These are phyloP conservation scores for Epipyxis sp. DNA, from an alignment of 108 stramenopile species.

Conservation along the genomic window DNA sequence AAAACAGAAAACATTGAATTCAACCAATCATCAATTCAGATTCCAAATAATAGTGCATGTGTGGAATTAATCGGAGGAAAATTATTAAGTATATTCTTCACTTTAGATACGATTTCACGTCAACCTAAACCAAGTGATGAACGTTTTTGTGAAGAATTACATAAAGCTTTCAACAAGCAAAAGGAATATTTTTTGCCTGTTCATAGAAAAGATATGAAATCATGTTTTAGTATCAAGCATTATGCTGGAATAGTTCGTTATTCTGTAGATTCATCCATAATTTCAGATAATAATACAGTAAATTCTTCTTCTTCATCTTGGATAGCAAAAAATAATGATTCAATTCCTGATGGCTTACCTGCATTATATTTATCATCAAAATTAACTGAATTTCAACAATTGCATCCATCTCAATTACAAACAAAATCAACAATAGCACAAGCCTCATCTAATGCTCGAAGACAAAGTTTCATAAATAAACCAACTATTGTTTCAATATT, in stretches of 20 bases:
- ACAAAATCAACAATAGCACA: not conserved
- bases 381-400: not conserved
- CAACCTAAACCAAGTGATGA: conserved; percentile 46
- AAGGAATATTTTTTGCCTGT: conserved; percentile 40
- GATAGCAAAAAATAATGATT: conserved; percentile 37
- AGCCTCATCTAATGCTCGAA: not conserved
- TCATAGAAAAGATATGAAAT: conserved; percentile 41
- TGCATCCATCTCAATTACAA: not conserved
- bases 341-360: conserved; percentile 29
- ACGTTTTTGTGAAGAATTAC: conserved; percentile 41
- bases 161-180: conserved; percentile 38
- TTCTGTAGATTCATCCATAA: not conserved
- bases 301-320: not conserved
- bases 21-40: not conserved
- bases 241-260: conserved; percentile 40
- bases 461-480: conserved; percentile 28
- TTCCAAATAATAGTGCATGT: conserved; percentile 17
- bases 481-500: conserved; percentile 50
- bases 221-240: conserved; percentile 33
- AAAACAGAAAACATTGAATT: conserved; percentile 22
- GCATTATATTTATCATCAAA: conserved; percentile 15
- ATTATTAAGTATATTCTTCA: not conserved
- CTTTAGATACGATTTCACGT: conserved; percentile 46
- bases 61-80: conserved; percentile 1
- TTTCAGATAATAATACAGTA: not conserved